Conservation (phyloP, 2,329 filamentous ascomycete species). For the Ceratocystis papillata region DNA sequence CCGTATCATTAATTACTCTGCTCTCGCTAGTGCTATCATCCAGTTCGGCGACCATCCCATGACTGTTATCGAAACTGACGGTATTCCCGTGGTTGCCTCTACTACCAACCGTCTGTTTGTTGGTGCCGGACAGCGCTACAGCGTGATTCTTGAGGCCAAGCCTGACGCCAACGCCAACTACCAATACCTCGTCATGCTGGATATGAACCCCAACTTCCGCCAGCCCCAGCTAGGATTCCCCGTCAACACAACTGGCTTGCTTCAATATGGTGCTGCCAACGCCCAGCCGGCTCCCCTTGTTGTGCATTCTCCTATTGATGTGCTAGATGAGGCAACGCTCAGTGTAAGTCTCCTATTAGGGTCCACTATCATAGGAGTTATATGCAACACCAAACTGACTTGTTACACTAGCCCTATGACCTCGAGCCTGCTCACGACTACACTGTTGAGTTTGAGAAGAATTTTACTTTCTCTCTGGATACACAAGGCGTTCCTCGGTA, state of each 20-base stretch:
- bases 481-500: slow-evolving; percentile 49
- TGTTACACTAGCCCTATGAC: slow-evolving; percentile 43
- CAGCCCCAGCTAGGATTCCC: slow-evolving; percentile 29
- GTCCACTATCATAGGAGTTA: neutral
- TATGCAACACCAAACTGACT: neutral
- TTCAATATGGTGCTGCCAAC: slow-evolving; percentile 33
- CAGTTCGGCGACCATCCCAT: slow-evolving; percentile 38
- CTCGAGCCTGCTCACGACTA: slow-evolving; percentile 38
- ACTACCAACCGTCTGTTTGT: slow-evolving; percentile 35
- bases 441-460: slow-evolving; percentile 26
- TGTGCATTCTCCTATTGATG: slow-evolving; percentile 46
- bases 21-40: slow-evolving; percentile 36
- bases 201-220: slow-evolving; percentile 35
- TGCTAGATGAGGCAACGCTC: slow-evolving; percentile 64
- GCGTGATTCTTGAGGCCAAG: slow-evolving; percentile 37
- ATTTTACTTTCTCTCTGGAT: slow-evolving; percentile 49
- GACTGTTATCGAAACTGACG: slow-evolving; percentile 38
- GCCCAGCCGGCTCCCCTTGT: slow-evolving; percentile 28
- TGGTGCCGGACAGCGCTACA: slow-evolving; percentile 38
- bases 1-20: slow-evolving; percentile 39
- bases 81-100: slow-evolving; percentile 33
- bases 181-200: slow-evolving; percentile 37
- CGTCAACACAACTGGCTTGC: slow-evolving; percentile 37
- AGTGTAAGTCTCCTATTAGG: slow-evolving; percentile 29
- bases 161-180: slow-evolving; percentile 34